Base-by-base conservation (phyloP, 345 rosid species). In the Pistacia integerrima region DNA sequence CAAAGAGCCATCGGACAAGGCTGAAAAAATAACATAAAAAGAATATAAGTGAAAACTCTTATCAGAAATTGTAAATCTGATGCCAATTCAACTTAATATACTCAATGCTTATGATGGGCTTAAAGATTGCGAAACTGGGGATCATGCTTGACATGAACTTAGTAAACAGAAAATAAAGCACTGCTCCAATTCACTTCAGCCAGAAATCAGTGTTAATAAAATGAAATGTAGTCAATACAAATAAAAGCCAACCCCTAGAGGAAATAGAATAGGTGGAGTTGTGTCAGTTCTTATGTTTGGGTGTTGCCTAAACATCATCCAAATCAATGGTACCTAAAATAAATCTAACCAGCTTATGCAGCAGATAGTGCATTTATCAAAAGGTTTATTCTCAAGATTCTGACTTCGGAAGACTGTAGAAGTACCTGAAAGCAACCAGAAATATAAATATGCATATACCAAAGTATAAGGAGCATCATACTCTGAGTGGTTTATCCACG, bases 1-100 rank as follows among this genome's bases (percentile, higher is more conserved):
- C 12, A 88, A 78, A 13, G 89, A 71, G 58, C 84, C 94, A 77
- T 80, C 87, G 5, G 90, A 81, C 22, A 85, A 72, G 68, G 88
- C 98, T 97, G 85, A 60, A 79, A 79, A 20, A 25, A 62, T n/a
- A 44, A 60, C 9, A 72, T 64, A 57, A 52, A 2, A 41, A 30
- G 60, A 54, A 49, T 16, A 63, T 33, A 7, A 70, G 41, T 7
- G 20, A 59, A 52, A 20, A 41, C 5, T 62, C 75, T 36, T 9
- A 20, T 58, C 16, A 48, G 16, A 48, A 56, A 51, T 4, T 35
- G n/a, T n/a, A 44, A 64, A 5, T 22, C 3, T 10, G 6, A 11
- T 33, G 11, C 16, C 25, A 60, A 5, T 49, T 30, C 67, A 67
- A 44, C 54, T n/a, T 22, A 62, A 46, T 10, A 64, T 17, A 33